Conservation (phyloP, 768 basidiomycete genomes). For the Suillus fuscotomentosus region DNA sequence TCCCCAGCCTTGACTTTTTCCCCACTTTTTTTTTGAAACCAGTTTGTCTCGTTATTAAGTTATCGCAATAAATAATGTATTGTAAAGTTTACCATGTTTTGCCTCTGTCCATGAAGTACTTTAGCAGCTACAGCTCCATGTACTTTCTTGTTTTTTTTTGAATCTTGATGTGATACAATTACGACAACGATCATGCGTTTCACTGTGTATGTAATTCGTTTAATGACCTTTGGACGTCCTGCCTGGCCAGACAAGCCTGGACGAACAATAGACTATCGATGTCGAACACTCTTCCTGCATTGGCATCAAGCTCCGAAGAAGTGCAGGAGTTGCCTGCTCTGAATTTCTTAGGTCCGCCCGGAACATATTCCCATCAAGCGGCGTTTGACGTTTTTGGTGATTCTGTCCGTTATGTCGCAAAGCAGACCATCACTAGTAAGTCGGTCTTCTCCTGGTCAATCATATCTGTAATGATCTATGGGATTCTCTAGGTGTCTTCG, state of each 20-base stretch:
- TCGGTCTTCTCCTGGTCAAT: not conserved
- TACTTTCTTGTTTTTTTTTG: not conserved
- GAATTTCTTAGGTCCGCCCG: constrained; percentile 64
- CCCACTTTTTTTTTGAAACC: not conserved
- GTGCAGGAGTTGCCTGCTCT: constrained; percentile 24
- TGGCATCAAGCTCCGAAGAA: constrained; percentile 10
- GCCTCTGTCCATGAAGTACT: not conserved
- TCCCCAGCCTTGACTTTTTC: not conserved
- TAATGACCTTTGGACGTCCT: not conserved
- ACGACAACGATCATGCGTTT: not conserved
- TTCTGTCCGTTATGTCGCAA: constrained; percentile 42
- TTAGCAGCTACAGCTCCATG: not conserved
- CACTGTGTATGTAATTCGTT: not conserved
- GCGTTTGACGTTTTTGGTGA: constrained; percentile 45
- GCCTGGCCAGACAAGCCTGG: not conserved
- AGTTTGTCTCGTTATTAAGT: not conserved
- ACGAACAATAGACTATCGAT: not conserved
- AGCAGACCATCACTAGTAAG: constrained; percentile 40
- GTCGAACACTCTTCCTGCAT: not conserved
- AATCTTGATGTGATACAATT: not conserved
- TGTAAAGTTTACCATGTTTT: not conserved
- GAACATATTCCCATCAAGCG: constrained; percentile 71
- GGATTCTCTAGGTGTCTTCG: constrained; percentile 52
- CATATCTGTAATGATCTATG: not conserved
- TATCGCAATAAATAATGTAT: constrained; percentile 6